Evolutionary conservation across 768 basidiomycete genomes (phyloP), one percentile per base, ranked within the genome.

Genomic region (Phaeotremella skinneri): DNA sequence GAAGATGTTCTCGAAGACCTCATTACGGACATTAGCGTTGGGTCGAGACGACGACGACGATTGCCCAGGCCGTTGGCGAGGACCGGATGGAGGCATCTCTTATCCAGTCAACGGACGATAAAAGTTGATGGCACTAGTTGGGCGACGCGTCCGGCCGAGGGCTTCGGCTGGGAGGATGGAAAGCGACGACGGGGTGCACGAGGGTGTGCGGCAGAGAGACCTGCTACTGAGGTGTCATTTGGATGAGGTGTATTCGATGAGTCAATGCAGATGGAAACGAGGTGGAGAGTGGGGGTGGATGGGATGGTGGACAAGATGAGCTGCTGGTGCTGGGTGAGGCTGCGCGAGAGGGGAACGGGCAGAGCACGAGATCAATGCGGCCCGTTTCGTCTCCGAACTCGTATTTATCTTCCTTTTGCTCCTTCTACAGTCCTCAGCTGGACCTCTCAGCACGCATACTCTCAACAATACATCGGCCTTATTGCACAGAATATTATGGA

Each of bases 1-100:
- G 55, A 77, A 77, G 60, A 77, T 77, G 58, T 66, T 74, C 48
- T 75, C 73, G 53, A 77, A 77, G 1, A 64, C 74, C 31, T 74
- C 72, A 58, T 77, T 73, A 26, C 76, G 52, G 16, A 58, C 52
- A 45, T 60, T 68, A 20, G 71, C 63, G 2, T 42, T 58, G 2
- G 62, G 56, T 17, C 52, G 13, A 23, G 56, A 45, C 45, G 63
- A 59, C 17, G 50, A 49, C 4, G 47, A 26, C 21, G 43, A 23
- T 39, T 62, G 61, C 16, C 49, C 34, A 14, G 52, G 11, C 26
- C 68, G 57, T 39, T 61, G 66, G 21, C 69, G 59, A n/a, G 69
- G 69, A 21, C 69, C 69, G 34, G 63, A 51, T 31, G 66, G 66
- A 5, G 69, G 69, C 69, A 70, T 70, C n/a, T n/a, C n/a, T n/a